Evolutionary conservation across 2,329 filamentous ascomycete species (phyloP).

Genomic region (Exophiala bonariae): DNA sequence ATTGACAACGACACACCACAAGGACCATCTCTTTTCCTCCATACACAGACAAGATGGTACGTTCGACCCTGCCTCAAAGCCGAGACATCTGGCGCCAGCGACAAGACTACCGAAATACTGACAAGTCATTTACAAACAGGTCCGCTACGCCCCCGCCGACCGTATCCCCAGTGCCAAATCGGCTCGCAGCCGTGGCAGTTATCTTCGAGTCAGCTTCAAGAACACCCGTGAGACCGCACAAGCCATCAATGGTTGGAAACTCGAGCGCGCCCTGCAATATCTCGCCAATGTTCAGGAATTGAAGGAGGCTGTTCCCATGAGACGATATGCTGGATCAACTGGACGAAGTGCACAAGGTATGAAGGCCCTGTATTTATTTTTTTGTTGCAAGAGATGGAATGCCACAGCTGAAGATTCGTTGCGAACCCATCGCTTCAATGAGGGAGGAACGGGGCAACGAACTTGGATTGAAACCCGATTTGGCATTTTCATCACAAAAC

Average conservation of each 20-base stretch:
- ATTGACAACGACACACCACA: slow-evolving; percentile 20
- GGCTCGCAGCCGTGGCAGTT: slow-evolving; percentile 96
- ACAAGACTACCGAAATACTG: slow-evolving; percentile 5
- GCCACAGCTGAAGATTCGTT: no score
- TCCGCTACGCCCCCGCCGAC: slow-evolving; percentile 87
- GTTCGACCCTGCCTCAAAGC: not conserved
- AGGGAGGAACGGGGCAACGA: no score
- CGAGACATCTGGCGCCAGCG: not conserved
- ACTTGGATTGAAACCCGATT: no score
- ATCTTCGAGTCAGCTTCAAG: slow-evolving; percentile 99
- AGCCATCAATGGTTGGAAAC: slow-evolving; percentile 99
- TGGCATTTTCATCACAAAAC: no score
- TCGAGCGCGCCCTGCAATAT: slow-evolving; percentile 91
- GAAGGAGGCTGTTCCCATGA: slow-evolving; percentile 97
- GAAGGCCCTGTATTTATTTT: no score
- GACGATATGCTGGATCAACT: slow-evolving; percentile 93
- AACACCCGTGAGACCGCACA: slow-evolving; percentile 99
- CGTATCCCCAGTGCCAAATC: slow-evolving; percentile 87
- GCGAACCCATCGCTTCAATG: no score
- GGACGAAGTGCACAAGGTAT: slow-evolving; percentile 97
- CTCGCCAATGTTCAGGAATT: slow-evolving; percentile 97
- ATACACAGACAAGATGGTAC: slow-evolving; percentile 25
- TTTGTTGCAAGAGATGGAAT: slow-evolving; percentile 31
- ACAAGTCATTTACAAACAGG: slow-evolving; percentile 51
- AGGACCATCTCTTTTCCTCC: slow-evolving; percentile 21